Evolutionary conservation across 2,329 filamentous ascomycete species (phyloP), one percentile per base, ranked within the genome.

Genomic region (Elsinoe batatas): DNA sequence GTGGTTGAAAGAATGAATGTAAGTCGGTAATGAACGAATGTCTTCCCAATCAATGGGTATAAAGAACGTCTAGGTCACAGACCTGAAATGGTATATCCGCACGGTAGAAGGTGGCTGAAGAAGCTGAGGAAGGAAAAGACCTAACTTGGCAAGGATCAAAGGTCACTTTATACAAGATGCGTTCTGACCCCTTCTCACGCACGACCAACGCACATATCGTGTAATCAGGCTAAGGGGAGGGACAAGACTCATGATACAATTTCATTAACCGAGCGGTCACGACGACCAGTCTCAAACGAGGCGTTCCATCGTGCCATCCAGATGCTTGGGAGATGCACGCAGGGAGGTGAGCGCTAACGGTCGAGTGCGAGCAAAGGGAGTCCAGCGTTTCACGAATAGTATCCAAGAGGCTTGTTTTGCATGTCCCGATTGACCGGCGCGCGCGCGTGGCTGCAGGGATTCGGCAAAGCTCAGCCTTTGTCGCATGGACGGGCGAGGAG

Each of bases 1-100:
- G 47, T 43, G 22, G 26, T 18, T 56, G 50, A 40, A 35, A 13
- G 37, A 20, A 32, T 46, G 8, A 46, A 43, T n/a, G 53, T 56
- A 37, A 53, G 36, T 49, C 40, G 37, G 37, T 26, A 18, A 38
- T 42, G 20, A 55, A 53, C 26, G 50, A 53, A 30, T 43, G 50
- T 13, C 50, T 20, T 30, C 37, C 50, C 50, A 53, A 18, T 53
- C 50, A 53, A 53, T 53, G 50, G 50, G 50, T 22, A 36, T 53
- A 42, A 53, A 40, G 50, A 53, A 42, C 40, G 50, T 40, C 35
- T 37, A 40, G 50, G 50, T 53, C 50, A 40, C 50, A 42, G 50
- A 53, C 50, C 50, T 42, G 50, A 42, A 35, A n/a, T 30, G 20
- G 37, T 40, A 30, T 22, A 7, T 38, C 50, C 18, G 35, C 26